A percentile compares a stretch with the other conserved stretches of the same genome.
Conservation (phyloP, 179 eudicot genomes). For the Dionaea muscipula region DNA sequence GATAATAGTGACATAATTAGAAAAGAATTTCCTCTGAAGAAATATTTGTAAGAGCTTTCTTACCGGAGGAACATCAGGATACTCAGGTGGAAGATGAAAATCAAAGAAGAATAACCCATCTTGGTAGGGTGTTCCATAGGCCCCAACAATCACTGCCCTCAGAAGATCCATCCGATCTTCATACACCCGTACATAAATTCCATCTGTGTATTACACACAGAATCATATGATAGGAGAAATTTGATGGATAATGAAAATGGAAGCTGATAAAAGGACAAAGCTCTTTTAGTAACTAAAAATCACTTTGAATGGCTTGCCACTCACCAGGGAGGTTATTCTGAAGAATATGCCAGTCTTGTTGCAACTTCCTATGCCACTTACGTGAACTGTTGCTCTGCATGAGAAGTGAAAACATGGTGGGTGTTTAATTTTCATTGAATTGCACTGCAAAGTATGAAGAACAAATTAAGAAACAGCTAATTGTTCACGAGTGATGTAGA, state of each 20-base stretch:
- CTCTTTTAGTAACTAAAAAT: not conserved
- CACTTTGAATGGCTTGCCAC: constrained; percentile 16
- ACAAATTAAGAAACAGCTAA: not conserved
- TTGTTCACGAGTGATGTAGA: too few species aligned
- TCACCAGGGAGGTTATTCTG: constrained; percentile 88
- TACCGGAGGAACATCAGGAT: constrained; percentile 94
- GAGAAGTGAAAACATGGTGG: constrained; percentile 4
- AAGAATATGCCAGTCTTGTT: constrained; percentile 88
- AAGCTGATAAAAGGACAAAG: not conserved
- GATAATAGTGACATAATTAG: constrained; percentile 1
- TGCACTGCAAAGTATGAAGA: not conserved
- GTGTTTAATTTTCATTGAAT: not conserved
- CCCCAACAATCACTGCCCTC: constrained; percentile 88
- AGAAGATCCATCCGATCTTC: constrained; percentile 92
- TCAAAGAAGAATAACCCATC: constrained; percentile 97
- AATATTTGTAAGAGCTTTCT: constrained; percentile 9
- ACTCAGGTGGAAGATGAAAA: constrained; percentile 87
- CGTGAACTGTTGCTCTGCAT: constrained; percentile 56
- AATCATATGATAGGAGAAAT: too few species aligned
- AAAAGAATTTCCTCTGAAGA: not conserved
- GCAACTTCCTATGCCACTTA: constrained; percentile 93
- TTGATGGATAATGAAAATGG: not conserved
- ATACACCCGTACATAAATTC: constrained; percentile 81
- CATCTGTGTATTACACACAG: constrained; percentile 37
- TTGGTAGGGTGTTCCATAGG: constrained; percentile 95